Conservation (phyloP, 352 stramenopile species). For the Phytophthora kernoviae region DNA sequence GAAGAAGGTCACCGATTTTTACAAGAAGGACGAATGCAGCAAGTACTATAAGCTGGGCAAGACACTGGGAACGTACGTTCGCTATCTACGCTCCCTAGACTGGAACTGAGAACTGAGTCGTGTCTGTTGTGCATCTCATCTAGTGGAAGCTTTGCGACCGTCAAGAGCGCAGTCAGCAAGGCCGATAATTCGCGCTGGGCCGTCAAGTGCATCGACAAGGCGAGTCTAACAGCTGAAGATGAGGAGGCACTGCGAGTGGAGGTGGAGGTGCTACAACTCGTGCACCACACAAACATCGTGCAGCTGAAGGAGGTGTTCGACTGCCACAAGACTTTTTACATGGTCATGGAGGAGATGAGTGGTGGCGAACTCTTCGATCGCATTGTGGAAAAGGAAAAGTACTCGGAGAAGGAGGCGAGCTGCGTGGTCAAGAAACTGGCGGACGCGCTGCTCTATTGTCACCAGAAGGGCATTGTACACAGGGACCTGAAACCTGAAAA, state of each 20-base stretch:
- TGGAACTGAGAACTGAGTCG: neutral
- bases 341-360: slow-evolving; percentile 93
- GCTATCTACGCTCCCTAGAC: neutral
- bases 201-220: slow-evolving; percentile 88
- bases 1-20: slow-evolving; percentile 88
- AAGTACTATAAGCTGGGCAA: slow-evolving; percentile 92
- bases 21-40: slow-evolving; percentile 88
- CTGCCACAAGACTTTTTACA: slow-evolving; percentile 90
- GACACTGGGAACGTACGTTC: slow-evolving; percentile 85
- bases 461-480: slow-evolving; percentile 92
- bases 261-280: slow-evolving; percentile 81
- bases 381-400: slow-evolving; percentile 93
- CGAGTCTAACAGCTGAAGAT: slow-evolving; percentile 77
- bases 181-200: slow-evolving; percentile 79
- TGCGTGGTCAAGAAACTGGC: slow-evolving; percentile 86
- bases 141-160: slow-evolving; percentile 86
- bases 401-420: slow-evolving; percentile 89
- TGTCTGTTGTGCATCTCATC: slow-evolving; percentile 4
- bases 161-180: slow-evolving; percentile 84
- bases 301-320: slow-evolving; percentile 88
- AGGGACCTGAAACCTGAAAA: slow-evolving; percentile 91
- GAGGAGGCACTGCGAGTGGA: slow-evolving; percentile 83
- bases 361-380: slow-evolving; percentile 93
- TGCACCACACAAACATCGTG: slow-evolving; percentile 90
- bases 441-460: slow-evolving; percentile 85